Evolutionary conservation across 768 basidiomycete species (phyloP).

Genomic region (Exsudoporus frostii): DNA sequence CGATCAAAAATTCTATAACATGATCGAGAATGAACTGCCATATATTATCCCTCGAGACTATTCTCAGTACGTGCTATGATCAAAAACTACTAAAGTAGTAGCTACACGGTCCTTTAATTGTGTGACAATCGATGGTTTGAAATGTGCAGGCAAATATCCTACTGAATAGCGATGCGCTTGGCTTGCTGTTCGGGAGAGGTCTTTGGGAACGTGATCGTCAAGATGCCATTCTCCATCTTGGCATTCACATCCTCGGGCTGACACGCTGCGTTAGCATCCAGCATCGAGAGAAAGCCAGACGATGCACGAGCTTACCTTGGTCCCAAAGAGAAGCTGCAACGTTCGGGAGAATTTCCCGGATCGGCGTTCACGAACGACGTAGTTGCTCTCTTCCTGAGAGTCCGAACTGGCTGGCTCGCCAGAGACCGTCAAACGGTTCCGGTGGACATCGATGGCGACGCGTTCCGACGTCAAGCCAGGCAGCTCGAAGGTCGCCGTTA

Average conservation of each 20-base stretch:
- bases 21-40: no score
- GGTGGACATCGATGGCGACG: slow-evolving; percentile 45
- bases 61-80: no score
- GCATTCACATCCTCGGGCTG: slow-evolving; percentile 47
- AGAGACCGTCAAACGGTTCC: slow-evolving; percentile 45
- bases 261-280: background rate
- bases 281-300: background rate
- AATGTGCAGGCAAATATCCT: no score
- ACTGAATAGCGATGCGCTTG: no score
- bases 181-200: slow-evolving; percentile 38
- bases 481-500: slow-evolving; percentile 53
- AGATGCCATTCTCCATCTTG: slow-evolving; percentile 43
- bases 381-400: slow-evolving; percentile 36
- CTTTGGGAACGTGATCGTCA: slow-evolving; percentile 49
- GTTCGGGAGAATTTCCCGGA: slow-evolving; percentile 47
- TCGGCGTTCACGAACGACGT: slow-evolving; percentile 42
- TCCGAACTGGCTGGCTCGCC: slow-evolving; percentile 38
- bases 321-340: slow-evolving; percentile 43
- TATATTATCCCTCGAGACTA: no score
- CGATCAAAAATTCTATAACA: no score
- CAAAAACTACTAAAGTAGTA: no score
- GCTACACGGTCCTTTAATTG: no score
- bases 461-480: slow-evolving; percentile 51
- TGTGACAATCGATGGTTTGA: no score
- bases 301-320: slow-evolving; percentile 34